Percentiles rank a stretch among this genome's conserved stretches.
Conservation (phyloP, 257 asterid genomes). For the Asclepias syriaca region DNA sequence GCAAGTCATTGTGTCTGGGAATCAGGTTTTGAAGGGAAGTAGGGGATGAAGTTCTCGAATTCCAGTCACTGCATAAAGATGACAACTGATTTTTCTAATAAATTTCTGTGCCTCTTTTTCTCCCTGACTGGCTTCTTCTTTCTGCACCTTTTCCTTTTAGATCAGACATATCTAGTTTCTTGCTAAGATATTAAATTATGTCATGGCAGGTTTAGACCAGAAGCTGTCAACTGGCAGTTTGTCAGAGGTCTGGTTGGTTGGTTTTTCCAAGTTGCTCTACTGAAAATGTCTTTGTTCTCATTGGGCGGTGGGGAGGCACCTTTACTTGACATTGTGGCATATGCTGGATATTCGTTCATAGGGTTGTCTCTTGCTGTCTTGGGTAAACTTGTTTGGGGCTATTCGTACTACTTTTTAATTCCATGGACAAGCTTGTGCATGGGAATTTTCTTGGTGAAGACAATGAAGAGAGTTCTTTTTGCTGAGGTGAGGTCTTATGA, state of each 20-base stretch:
- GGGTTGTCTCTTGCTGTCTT: constrained; percentile 26
- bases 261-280: constrained; percentile 31
- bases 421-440: constrained; percentile 29
- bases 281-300: constrained; percentile 28
- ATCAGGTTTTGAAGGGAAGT: background rate
- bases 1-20: background rate
- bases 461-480: constrained; percentile 28
- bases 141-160: background rate
- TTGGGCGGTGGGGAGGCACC: constrained; percentile 32
- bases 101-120: too few species aligned
- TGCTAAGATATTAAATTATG: background rate
- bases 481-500: constrained; percentile 24
- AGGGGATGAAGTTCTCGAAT: background rate
- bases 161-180: background rate
- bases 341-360: constrained; percentile 20
- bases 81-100: background rate
- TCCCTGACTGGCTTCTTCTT: background rate
- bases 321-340: constrained; percentile 25
- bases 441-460: constrained; percentile 32
- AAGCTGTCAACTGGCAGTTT: constrained; percentile 41
- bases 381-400: constrained; percentile 23
- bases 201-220: constrained; percentile 35
- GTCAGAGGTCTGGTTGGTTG: constrained; percentile 40
- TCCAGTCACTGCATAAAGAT: background rate
- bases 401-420: constrained; percentile 25